A percentile compares a stretch with the other conserved stretches of the same genome.
These are phyloP conservation scores for Fusarium torreyae DNA, from an alignment of 2,329 filamentous ascomycete genomes.

Conservation along the genomic window DNA sequence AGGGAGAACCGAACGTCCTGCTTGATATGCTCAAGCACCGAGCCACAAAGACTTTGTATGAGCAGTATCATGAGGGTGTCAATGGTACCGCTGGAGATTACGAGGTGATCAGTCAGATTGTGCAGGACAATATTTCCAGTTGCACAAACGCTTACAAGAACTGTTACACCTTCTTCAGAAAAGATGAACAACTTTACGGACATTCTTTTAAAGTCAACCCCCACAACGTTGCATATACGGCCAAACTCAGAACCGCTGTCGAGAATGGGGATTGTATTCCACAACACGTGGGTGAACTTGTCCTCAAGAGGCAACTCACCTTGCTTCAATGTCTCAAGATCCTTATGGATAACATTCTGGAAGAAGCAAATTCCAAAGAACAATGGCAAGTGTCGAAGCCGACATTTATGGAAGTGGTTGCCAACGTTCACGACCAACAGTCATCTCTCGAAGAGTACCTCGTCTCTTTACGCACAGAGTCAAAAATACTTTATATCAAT, in stretches of 20 bases:
- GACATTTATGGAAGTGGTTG: slow-evolving; percentile 51
- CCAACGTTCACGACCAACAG: slow-evolving; percentile 54
- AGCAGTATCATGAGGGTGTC: slow-evolving; percentile 55
- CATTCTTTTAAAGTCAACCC: slow-evolving; percentile 49
- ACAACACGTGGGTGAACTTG: slow-evolving; percentile 52
- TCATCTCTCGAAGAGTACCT: slow-evolving; percentile 55
- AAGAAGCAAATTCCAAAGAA: slow-evolving; percentile 52
- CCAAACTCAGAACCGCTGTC: slow-evolving; percentile 43
- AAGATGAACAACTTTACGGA: slow-evolving; percentile 54
- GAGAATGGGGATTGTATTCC: slow-evolving; percentile 49
- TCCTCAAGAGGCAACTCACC: slow-evolving; percentile 58
- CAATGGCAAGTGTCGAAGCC: slow-evolving; percentile 47
- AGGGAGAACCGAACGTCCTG: slow-evolving; percentile 47
- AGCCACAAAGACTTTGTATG: slow-evolving; percentile 51
- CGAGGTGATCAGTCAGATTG: slow-evolving; percentile 54
- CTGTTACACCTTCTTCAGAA: slow-evolving; percentile 57
- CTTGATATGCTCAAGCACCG: slow-evolving; percentile 58
- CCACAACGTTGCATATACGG: not conserved
- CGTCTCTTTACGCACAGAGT: slow-evolving; percentile 55
- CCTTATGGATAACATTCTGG: slow-evolving; percentile 61
- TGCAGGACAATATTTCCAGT: slow-evolving; percentile 53
- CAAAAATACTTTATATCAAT: slow-evolving; percentile 52
- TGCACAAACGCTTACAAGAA: slow-evolving; percentile 49
- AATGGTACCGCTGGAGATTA: slow-evolving; percentile 55
- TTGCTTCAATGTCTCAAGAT: slow-evolving; percentile 58